phyloP scores from a whole-genome alignment of 2,329 filamentous ascomycete species.

The Zalaria obscura region DNA sequence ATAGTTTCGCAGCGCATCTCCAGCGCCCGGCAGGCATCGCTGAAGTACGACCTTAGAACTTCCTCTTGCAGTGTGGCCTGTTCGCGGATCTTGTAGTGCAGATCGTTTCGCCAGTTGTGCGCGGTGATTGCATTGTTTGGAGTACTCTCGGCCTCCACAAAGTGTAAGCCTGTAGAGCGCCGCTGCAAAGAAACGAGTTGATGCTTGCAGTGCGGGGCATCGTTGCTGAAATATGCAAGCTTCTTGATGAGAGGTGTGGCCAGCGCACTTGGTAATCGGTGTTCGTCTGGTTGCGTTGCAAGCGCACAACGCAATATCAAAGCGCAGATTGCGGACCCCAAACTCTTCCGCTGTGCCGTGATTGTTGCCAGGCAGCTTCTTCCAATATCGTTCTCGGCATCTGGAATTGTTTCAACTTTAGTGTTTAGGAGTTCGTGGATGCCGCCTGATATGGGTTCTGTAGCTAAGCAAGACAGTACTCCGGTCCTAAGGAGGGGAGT shows the following conservation, averaged over 20 bases:
- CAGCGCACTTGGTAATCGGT: constrained; percentile 1
- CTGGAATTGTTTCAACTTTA: too few relatives aligned
- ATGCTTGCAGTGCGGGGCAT: not conserved
- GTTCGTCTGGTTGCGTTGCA: constrained; percentile 2
- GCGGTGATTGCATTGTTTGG: constrained; percentile 17
- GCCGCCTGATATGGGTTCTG: too few relatives aligned
- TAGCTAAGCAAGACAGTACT: too few relatives aligned
- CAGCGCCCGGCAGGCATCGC: constrained; percentile 40
- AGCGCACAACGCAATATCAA: constrained; percentile 4
- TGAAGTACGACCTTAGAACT: constrained; percentile 33
- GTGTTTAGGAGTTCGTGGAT: too few relatives aligned
- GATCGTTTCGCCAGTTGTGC: constrained; percentile 34
- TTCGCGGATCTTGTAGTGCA: constrained; percentile 30
- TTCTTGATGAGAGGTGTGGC: constrained; percentile 2
- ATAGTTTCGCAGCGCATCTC: constrained; percentile 40
- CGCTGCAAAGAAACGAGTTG: not conserved
- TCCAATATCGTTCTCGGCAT: too few relatives aligned
- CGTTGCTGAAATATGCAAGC: constrained; percentile 6
- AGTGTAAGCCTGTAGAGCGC: constrained; percentile 2
- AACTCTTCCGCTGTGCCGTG: not conserved
- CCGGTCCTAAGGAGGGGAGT: too few relatives aligned
- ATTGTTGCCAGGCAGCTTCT: not conserved
- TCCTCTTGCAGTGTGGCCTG: constrained; percentile 30
- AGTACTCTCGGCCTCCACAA: constrained; percentile 25
- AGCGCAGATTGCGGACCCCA: constrained; percentile 3